Evolutionary conservation across 495 filamentous ascomycete genomes (phyloP), one percentile per base, ranked within the genome.

Genomic region (Penicillium alfredii): DNA sequence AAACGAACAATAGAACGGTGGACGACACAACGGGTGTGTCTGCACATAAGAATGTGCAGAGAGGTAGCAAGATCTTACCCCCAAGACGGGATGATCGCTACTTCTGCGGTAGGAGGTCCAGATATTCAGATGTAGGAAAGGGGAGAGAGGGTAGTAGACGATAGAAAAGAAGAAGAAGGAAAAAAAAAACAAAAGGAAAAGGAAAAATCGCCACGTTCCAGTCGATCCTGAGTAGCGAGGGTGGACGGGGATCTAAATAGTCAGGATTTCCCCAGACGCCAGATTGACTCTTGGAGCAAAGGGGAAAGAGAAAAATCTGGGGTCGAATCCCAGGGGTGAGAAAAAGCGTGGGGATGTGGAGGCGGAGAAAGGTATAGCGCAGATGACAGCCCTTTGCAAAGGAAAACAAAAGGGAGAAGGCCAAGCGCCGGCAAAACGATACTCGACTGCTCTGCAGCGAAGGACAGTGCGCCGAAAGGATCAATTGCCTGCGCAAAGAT

Each of bases 301-400:
- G 33, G 46, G 40, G 23, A 34, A 34, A 49, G 30, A 33, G 31
- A 14, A 30, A 15, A 55, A 47, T 47, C 52, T 24, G 53, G 49
- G 53, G 49, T 30, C 28, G 18, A 20, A 8, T 20, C 18, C 25
- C 15, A 40, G 39, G 45, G 30, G 35, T 6, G 24, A 34, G 20
- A 35, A 27, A 23, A 25, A 40, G 22, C 26, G 33, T 47, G 53
- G 44, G 39, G 46, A 47, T 39, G 36, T 28, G 39, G 41, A 51
- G 44, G 51, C 55, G 51, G 55, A 58, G 51, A 58, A 58, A 38
- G 13, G 42, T 42, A 55, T 54, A 57, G 27, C 40, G 20, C 41
- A 36, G 21, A 37, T 32, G 16, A 12, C 12, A 20, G 11, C 1
- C 30, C 34, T 38, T 37, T n/a, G n/a, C n/a, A n/a, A n/a, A n/a